These are phyloP conservation scores for Caryocar brasiliense DNA, from an alignment of 441 rosid genomes.

Conservation along the genomic window DNA sequence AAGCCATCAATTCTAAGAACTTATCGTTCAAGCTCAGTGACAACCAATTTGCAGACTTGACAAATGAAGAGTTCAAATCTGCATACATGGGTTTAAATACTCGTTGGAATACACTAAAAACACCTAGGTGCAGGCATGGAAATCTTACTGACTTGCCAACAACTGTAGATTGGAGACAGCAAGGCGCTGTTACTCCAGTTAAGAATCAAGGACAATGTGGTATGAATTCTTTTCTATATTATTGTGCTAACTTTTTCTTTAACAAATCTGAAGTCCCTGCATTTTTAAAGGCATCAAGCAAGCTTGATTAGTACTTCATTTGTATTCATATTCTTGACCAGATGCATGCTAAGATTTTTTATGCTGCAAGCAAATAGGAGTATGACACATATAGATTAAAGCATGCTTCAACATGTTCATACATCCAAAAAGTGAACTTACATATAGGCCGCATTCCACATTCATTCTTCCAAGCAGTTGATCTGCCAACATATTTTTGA, in stretches of 20 bases:
- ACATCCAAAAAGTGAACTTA: no score
- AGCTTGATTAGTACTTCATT: no score
- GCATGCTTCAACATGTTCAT: no score
- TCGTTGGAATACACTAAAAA: neutral
- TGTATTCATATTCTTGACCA: no score
- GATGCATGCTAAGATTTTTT: no score
- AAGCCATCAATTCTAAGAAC: slow-evolving; percentile 51
- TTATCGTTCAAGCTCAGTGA: slow-evolving; percentile 57
- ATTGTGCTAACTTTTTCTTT: neutral
- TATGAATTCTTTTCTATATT: slow-evolving; percentile 17
- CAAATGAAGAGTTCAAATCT: slow-evolving; percentile 56
- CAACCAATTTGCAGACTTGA: slow-evolving; percentile 74
- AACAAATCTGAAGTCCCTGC: neutral
- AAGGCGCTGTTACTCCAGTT: slow-evolving; percentile 60
- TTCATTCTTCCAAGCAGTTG: neutral
- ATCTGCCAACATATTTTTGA: neutral
- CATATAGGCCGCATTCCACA: no score
- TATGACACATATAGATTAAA: no score
- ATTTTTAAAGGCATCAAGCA: neutral
- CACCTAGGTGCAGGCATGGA: neutral
- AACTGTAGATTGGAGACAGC: slow-evolving; percentile 57
- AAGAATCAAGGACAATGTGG: slow-evolving; percentile 77
- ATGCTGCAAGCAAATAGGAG: no score
- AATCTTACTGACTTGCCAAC: slow-evolving; percentile 20
- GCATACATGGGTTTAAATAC: slow-evolving; percentile 33